These are phyloP conservation scores for Trypanosoma platydactyli DNA, from an alignment of 208 protist species.

Conservation along the genomic window DNA sequence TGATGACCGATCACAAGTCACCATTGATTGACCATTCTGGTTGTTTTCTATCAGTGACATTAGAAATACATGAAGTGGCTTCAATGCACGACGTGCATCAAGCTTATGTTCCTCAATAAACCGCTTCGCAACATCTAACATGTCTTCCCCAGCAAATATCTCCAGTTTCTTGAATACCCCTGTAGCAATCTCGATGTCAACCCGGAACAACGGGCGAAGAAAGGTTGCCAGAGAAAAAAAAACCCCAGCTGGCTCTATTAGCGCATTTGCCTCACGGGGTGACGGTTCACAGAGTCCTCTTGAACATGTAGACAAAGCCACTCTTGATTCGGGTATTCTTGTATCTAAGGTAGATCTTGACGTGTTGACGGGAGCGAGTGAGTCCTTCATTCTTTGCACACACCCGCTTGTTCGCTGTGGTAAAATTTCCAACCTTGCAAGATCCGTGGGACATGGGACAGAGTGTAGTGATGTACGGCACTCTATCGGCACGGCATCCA, in stretches of 20 bases:
- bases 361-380: not conserved
- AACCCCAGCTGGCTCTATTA: not conserved
- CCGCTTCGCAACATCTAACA: constrained; percentile 18
- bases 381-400: too few species aligned
- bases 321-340: too few species aligned
- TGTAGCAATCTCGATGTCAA: constrained; percentile 31
- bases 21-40: not conserved
- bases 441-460: not conserved
- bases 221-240: constrained; percentile 35
- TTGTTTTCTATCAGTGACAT: constrained; percentile 4
- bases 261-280: not conserved
- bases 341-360: too few species aligned
- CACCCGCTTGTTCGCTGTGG: not conserved
- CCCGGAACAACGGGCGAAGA: constrained; percentile 21
- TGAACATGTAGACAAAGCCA: too few species aligned
- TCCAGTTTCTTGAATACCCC: constrained; percentile 30
- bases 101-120: constrained; percentile 33
- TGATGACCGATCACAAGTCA: not conserved
- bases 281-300: not conserved
- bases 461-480: not conserved
- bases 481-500: not conserved
- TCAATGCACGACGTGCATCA: constrained; percentile 22
- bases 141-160: constrained; percentile 33
- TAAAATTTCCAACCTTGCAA: not conserved
- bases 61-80: constrained; percentile 32